phyloP scores from a whole-genome alignment of 352 stramenopile genomes.

The Peronospora destructor region DNA sequence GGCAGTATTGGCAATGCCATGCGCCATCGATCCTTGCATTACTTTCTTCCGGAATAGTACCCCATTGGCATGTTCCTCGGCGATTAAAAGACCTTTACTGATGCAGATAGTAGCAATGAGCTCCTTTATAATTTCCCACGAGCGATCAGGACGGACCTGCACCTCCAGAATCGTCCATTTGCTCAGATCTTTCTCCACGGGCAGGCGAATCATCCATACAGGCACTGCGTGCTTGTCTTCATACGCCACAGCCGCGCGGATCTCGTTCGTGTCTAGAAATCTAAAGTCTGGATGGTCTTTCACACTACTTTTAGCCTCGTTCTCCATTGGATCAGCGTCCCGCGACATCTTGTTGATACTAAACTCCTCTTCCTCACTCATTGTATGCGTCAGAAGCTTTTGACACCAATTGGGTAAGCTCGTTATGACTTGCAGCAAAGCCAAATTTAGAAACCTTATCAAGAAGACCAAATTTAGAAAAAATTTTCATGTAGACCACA shows the following conservation, averaged over 20 bases:
- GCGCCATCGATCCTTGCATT: conserved; percentile 48
- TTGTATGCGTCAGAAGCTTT: neutral
- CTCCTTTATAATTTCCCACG: conserved; percentile 74
- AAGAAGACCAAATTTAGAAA: neutral
- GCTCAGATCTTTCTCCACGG: conserved; percentile 52
- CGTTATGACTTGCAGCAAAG: too few species aligned
- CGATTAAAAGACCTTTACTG: conserved; percentile 56
- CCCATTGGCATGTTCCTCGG: conserved; percentile 43
- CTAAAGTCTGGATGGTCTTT: conserved; percentile 68
- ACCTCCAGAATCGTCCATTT: conserved; percentile 69
- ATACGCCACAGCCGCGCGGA: conserved; percentile 27
- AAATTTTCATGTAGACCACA: conserved; percentile 14
- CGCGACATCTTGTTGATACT: conserved; percentile 52
- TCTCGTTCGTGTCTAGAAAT: conserved; percentile 34
- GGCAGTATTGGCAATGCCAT: conserved; percentile 54
- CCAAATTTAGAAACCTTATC: neutral
- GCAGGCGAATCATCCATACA: conserved; percentile 50
- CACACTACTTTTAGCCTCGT: conserved; percentile 41
- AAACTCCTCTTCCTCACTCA: conserved; percentile 68
- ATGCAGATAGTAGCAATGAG: conserved; percentile 76
- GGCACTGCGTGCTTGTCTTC: conserved; percentile 32
- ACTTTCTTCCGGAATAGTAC: conserved; percentile 73
- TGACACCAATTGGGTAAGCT: neutral
- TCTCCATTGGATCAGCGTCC: conserved; percentile 63
- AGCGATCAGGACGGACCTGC: conserved; percentile 57